A percentile compares a stretch with the other conserved stretches of the same genome.
Evolutionary conservation across 257 asterid species (phyloP).

Genomic region (Datura wrightii): DNA sequence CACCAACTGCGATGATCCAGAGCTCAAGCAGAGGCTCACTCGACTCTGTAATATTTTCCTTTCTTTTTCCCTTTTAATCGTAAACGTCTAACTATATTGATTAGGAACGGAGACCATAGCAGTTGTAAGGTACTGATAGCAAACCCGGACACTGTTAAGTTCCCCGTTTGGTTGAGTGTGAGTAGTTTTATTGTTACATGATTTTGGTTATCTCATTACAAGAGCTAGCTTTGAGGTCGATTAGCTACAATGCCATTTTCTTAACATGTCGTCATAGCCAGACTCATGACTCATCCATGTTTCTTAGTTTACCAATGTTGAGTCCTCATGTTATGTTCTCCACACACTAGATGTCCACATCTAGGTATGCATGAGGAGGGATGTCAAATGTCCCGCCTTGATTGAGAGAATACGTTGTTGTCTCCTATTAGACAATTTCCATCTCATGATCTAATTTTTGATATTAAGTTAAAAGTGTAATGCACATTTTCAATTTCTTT

Average conservation of each 20-base stretch:
- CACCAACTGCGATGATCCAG: slow-evolving; percentile 83
- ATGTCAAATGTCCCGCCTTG: neutral
- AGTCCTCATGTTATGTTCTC: neutral
- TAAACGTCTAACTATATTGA: neutral
- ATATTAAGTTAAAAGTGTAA: neutral
- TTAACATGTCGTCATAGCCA: neutral
- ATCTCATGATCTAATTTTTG: neutral
- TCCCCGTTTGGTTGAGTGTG: neutral
- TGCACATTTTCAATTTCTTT: neutral
- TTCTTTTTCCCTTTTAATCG: neutral
- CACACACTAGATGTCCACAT: neutral
- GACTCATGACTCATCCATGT: neutral
- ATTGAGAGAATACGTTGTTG: neutral
- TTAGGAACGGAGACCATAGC: neutral
- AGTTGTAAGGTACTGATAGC: neutral
- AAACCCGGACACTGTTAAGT: neutral
- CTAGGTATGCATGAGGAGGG: neutral
- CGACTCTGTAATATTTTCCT: slow-evolving; percentile 63
- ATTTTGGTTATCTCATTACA: neutral
- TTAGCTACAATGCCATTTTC: neutral
- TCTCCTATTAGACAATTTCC: neutral
- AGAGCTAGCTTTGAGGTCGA: neutral
- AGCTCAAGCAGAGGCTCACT: slow-evolving; percentile 80
- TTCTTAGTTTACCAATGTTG: neutral
- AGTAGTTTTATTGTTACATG: neutral